phyloP scores from a whole-genome alignment of 2,329 filamentous ascomycete species.

The Neocucurbitaria cava region DNA sequence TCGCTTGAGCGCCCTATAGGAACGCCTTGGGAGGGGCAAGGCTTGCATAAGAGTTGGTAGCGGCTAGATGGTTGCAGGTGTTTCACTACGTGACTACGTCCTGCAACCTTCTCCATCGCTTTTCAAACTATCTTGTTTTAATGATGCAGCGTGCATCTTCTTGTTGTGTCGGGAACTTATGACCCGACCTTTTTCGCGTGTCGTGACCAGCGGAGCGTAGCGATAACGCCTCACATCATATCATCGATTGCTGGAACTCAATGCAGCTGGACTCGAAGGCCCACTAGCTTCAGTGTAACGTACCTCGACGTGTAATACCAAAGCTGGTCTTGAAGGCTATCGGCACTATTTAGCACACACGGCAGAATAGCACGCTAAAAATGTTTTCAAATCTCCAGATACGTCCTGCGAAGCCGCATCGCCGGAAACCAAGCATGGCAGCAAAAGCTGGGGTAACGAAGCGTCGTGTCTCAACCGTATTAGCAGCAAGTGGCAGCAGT shows the following conservation, averaged over 20 bases:
- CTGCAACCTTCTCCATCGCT: conserved; percentile 7
- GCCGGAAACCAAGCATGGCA: conserved; percentile 30
- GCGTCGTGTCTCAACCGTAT: conserved; percentile 24
- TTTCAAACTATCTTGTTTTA: conserved; percentile 1
- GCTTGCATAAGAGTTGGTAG: conserved; percentile 17
- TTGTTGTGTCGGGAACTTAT: not conserved
- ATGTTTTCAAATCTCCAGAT: conserved; percentile 30
- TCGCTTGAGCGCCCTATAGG: conserved; percentile 8
- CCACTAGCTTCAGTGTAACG: too few relatives aligned
- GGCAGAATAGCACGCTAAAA: not conserved
- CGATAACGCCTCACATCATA: too few relatives aligned
- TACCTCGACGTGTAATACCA: too few relatives aligned
- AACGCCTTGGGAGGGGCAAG: not conserved
- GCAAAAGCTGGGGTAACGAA: conserved; percentile 30
- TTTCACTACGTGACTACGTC: conserved; percentile 18
- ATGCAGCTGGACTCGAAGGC: too few relatives aligned
- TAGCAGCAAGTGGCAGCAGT: conserved; percentile 19
- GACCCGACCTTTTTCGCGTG: too few relatives aligned
- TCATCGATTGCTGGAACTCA: too few relatives aligned
- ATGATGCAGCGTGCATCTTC: not conserved
- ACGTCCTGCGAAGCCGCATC: conserved; percentile 25
- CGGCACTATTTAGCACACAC: not conserved
- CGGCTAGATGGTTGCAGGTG: conserved; percentile 12
- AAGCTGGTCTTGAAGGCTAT: too few relatives aligned
- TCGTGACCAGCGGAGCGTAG: too few relatives aligned